Base-by-base conservation (phyloP, 129 eudicot species). In the Cynara cardunculus region DNA sequence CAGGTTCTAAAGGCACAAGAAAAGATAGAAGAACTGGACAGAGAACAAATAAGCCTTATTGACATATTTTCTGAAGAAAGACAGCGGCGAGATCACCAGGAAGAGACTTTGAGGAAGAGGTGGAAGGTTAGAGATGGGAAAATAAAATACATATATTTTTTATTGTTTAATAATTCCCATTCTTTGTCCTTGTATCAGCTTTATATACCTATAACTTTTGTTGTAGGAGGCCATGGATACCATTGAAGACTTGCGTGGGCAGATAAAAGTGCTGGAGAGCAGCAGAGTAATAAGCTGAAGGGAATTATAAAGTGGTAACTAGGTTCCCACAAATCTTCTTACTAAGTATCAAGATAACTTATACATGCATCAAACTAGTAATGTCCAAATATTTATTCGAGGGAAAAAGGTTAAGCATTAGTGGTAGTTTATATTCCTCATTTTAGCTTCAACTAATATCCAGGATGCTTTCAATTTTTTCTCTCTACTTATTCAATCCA, bases 1-100 rank as follows among this genome's bases (percentile, higher is more conserved):
- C 76, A 90, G 94, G 49, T 88, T 75, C 10, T 21, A 10, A 72
- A 83, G 59, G 69, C 80, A 49, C 69, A 86, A 61, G 22, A 75
- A 39, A 78, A 62, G 53, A 66, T 82, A 13, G 61, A 83, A 39
- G 59, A 14, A 31, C 16, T 83, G 81, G 88, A 83, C 44, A 71
- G 84, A 71, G 90, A 86, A 37, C 92, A 86, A 27, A 75, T 25
- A 64, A 46, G 16, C 22, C 71, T 86, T 46, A 75, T 84, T 83
- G 76, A 72, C 25, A 14, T 78, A 32, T 80, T 88, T 53, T 26
- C 80, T 28, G 91, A 88, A 32, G 96, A 91, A 88, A 80, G 90
- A 69, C 37, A 72, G 10, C 80, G 84, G 19, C 81, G 85, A 72
- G 82, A 74, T 30, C 25, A 41, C 16, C 81, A 70, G 78, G 90